Percentiles rank a stretch among this genome's conserved stretches.
Conservation (phyloP, 1,284 basidiomycete genomes). For the Wolfiporia cocos region DNA sequence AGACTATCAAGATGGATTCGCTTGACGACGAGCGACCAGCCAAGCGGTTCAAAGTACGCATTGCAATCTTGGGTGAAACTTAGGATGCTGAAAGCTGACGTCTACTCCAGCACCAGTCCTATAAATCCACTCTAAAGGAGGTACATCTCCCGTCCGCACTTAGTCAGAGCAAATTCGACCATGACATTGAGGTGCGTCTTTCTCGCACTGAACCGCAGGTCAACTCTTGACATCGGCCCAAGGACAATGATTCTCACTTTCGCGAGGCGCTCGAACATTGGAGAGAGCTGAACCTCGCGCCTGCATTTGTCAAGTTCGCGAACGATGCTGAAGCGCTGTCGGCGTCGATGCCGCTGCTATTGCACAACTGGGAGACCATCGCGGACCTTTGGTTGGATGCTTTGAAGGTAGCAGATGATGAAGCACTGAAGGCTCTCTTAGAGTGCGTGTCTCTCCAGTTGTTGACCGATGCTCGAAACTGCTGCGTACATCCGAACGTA, state of each 20-base stretch:
- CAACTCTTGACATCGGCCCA: too few species aligned
- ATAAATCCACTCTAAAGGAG: constrained; percentile 56
- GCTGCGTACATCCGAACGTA: too few species aligned
- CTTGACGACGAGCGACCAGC: constrained; percentile 22
- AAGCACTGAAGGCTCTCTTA: constrained; percentile 60
- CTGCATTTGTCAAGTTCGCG: constrained; percentile 70
- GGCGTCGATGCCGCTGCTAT: constrained; percentile 72
- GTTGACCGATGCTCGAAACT: too few species aligned
- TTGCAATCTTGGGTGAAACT: too few species aligned
- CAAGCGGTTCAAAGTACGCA: constrained; percentile 33
- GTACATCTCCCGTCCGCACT: constrained; percentile 69
- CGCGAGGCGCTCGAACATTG: constrained; percentile 63
- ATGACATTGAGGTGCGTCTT: constrained; percentile 49
- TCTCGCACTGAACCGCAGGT: too few species aligned
- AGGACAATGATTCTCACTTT: constrained; percentile 75
- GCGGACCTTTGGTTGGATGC: constrained; percentile 54
- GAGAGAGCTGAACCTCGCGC: constrained; percentile 76
- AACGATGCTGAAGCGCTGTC: constrained; percentile 55
- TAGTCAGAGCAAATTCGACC: constrained; percentile 47
- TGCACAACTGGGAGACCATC: constrained; percentile 75
- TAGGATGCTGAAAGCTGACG: too few species aligned
- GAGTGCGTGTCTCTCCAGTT: constrained; percentile 44
- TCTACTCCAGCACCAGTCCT: constrained; percentile 71
- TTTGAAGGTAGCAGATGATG: constrained; percentile 55
- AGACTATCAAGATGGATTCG: too few species aligned